These are phyloP conservation scores for Pseudopithomyces maydicus DNA, from an alignment of 2,329 filamentous ascomycete genomes.

Conservation along the genomic window DNA sequence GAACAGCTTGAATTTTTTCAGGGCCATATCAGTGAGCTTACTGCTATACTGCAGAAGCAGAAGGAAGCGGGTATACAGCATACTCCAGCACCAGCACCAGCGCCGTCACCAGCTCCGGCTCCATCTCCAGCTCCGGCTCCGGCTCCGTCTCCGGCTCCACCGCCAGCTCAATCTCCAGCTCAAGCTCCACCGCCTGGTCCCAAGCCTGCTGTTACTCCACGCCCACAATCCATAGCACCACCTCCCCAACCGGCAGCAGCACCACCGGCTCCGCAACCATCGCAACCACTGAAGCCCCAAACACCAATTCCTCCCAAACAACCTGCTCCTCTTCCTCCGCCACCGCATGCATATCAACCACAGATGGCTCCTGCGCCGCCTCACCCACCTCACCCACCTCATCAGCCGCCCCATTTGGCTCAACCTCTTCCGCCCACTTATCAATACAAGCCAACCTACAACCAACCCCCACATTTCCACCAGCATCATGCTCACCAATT, in stretches of 20 bases:
- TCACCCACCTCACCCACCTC: constrained; percentile 17
- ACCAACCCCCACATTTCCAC: constrained; percentile 24
- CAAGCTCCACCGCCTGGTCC: constrained; percentile 15
- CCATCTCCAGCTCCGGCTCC: too few species aligned
- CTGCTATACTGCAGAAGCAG: constrained; percentile 53
- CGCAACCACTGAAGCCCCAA: constrained; percentile 8
- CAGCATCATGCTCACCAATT: constrained; percentile 18
- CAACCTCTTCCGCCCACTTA: constrained; percentile 17
- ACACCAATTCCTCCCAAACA: constrained; percentile 21
- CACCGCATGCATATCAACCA: neutral
- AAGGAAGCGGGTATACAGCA: constrained; percentile 40
- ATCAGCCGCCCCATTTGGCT: constrained; percentile 15
- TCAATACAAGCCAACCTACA: constrained; percentile 14
- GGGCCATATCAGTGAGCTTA: constrained; percentile 79
- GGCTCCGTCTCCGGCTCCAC: too few species aligned
- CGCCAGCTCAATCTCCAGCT: too few species aligned
- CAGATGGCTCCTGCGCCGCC: neutral
- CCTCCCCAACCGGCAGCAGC: constrained; percentile 14
- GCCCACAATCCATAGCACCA: constrained; percentile 21
- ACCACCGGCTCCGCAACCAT: constrained; percentile 8
- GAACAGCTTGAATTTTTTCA: constrained; percentile 78
- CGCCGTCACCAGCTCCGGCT: constrained; percentile 21
- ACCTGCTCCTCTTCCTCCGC: constrained; percentile 6
- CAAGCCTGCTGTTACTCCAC: constrained; percentile 18
- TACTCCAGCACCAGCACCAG: constrained; percentile 13